Evolutionary conservation across 805 yeast species (phyloP), one percentile per base, ranked within the genome.

Genomic region (Starmerella tilneyi): DNA sequence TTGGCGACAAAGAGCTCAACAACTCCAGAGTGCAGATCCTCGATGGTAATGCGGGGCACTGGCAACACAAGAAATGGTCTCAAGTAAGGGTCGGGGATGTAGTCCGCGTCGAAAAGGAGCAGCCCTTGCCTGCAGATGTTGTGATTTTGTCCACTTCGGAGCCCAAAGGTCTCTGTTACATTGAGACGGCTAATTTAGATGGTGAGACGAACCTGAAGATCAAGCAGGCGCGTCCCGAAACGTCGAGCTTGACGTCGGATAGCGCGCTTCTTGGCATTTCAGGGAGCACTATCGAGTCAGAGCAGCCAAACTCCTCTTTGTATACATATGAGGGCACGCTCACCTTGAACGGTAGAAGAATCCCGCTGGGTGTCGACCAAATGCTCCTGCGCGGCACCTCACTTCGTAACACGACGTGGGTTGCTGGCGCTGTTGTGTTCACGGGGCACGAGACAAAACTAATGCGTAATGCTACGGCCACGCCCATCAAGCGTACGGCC

Each of bases 371-470:
- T 7, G 97, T 98, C 0, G 96, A 89, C 36, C 98, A 89, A 61
- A 65, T 94, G 68, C 69, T 94, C 32, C 70, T 92, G 46, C 76
- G 99, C 66, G 99, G 99, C 50, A 98, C 99, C 5, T 85, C 92
- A 3, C 69, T 92, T 51, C 74, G 96, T 63, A 92, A 92, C 59
- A 94, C 99, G 0, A 83, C 79, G 34, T 92, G 96, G 96, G 77
- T 92, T 34, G 84, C 84, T 56, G 99, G 98, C 19, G 71, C 85
- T 42, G 96, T 84, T 2, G 76, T 92, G 1, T 92, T 89, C 62
- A 92, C 99, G 0, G 99, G 99, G 17, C 99, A 94, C 62, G 98
- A 92, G 65, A 92, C 99, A 0, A 92, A 92, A 59, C 71, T 92
- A 53, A 89, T 92, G 97, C 77, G 98, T 61, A 92, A 92, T 66